Conservation (phyloP, 106 monocot species). For the Allium fistulosum region DNA sequence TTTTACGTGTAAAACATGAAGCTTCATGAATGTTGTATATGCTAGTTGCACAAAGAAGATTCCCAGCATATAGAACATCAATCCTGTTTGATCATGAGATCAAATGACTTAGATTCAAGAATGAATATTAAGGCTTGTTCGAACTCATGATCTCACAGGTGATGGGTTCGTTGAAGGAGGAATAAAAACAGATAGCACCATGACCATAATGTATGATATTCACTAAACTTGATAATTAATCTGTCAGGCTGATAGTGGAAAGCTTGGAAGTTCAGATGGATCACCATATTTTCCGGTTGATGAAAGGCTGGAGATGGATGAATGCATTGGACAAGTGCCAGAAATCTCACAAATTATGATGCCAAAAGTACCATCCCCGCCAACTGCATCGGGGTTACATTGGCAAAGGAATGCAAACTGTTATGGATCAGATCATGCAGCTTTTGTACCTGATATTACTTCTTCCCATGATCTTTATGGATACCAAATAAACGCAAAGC, state of each 20-base stretch:
- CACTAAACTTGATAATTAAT: too few species aligned
- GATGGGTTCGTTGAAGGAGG: too few species aligned
- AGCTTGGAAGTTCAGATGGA: conserved; percentile 47
- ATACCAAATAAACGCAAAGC: conserved; percentile 6
- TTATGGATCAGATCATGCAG: conserved; percentile 20
- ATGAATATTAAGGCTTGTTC: too few species aligned
- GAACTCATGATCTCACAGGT: too few species aligned
- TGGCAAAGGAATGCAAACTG: conserved; percentile 39
- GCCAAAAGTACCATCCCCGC: conserved; percentile 75
- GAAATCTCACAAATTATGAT: conserved; percentile 65
- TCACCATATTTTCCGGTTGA: conserved; percentile 31
- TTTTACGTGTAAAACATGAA: too few species aligned
- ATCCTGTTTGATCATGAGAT: too few species aligned
- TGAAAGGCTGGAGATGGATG: conserved; percentile 35
- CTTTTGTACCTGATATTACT: conserved; percentile 63
- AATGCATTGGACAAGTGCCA: conserved; percentile 55
- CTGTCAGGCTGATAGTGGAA: conserved; percentile 45
- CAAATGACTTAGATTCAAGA: too few species aligned
- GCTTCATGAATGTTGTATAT: too few species aligned
- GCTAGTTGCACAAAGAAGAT: too few species aligned
- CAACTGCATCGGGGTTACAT: conserved; percentile 70
- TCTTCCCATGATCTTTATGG: conserved; percentile 2
- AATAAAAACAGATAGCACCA: too few species aligned
- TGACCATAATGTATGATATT: too few species aligned
- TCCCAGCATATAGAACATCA: too few species aligned